Conservation (phyloP, 1,139 yeast species). For the Diutina catenulata region DNA sequence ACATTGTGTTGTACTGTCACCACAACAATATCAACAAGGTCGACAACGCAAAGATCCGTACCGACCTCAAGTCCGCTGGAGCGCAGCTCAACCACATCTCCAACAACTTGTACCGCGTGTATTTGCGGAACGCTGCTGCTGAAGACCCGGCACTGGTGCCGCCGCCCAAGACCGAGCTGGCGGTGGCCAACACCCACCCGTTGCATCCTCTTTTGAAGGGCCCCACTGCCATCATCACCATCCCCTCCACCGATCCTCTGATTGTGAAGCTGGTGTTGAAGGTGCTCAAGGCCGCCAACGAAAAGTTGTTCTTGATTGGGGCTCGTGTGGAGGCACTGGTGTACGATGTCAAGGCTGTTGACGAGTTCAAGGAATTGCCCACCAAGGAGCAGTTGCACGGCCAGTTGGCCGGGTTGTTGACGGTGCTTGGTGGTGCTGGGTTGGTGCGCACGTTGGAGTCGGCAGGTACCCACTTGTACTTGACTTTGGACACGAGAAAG, state of each 20-base stretch:
- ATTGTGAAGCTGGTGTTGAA: constrained; percentile 51
- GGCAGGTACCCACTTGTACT: constrained; percentile 51
- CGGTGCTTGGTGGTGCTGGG: constrained; percentile 81
- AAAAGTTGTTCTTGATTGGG: constrained; percentile 70
- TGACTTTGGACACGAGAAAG: constrained; percentile 41
- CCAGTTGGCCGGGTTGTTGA: constrained; percentile 76
- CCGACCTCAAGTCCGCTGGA: constrained; percentile 50
- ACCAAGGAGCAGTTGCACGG: constrained; percentile 60
- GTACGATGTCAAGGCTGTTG: constrained; percentile 41
- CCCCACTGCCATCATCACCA: constrained; percentile 73
- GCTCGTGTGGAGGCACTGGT: constrained; percentile 63
- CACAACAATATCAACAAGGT: constrained; percentile 66
- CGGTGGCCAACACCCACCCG: constrained; percentile 42
- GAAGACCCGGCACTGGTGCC: constrained; percentile 57
- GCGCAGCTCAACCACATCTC: constrained; percentile 59
- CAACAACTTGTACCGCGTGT: constrained; percentile 60
- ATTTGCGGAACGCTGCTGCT: constrained; percentile 57
- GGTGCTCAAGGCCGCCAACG: constrained; percentile 51
- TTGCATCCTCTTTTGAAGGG: constrained; percentile 61
- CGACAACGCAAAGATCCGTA: constrained; percentile 56
- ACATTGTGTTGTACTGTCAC: constrained; percentile 66
- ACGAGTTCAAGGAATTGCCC: constrained; percentile 61
- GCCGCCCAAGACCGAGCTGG: constrained; percentile 32
- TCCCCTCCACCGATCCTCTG: constrained; percentile 60
- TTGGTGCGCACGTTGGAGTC: constrained; percentile 72